Evolutionary conservation across 345 rosid genomes (phyloP).

Genomic region (Sisymbrium irio): DNA sequence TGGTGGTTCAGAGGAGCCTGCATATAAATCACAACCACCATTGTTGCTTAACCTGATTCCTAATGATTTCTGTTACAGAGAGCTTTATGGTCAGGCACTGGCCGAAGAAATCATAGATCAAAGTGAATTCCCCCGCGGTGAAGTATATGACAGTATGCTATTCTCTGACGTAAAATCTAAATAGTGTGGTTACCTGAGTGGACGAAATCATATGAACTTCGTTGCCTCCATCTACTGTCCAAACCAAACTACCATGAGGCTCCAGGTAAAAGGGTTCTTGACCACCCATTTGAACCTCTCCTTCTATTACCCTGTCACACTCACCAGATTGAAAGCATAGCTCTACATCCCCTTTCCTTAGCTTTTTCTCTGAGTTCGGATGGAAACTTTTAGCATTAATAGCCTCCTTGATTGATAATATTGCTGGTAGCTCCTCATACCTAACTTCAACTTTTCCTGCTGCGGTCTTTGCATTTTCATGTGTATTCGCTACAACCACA

Average conservation of each 20-base stretch:
- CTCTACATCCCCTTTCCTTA: slow-evolving; percentile 86
- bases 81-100: too few relatives aligned
- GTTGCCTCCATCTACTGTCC: slow-evolving; percentile 85
- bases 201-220: slow-evolving; percentile 52
- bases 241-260: slow-evolving; percentile 76
- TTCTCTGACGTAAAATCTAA: background rate
- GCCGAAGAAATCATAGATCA: too few relatives aligned
- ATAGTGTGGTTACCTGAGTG: background rate
- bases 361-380: too few relatives aligned
- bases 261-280: slow-evolving; percentile 98
- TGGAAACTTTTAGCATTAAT: too few relatives aligned
- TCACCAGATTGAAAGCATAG: slow-evolving; percentile 66
- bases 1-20: too few relatives aligned
- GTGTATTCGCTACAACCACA: slow-evolving; percentile 86
- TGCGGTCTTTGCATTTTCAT: slow-evolving; percentile 81
- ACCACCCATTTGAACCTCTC: slow-evolving; percentile 91
- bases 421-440: slow-evolving; percentile 75
- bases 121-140: too few relatives aligned
- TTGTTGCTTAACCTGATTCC: too few relatives aligned
- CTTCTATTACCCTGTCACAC: slow-evolving; percentile 74
- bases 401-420: slow-evolving; percentile 85
- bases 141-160: too few relatives aligned
- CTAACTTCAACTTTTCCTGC: slow-evolving; percentile 68
- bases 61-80: too few relatives aligned
- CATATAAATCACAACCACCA: too few relatives aligned